Evolutionary conservation across 148 eudicot species (phyloP).

Genomic region (Fagopyrum tataricum): DNA sequence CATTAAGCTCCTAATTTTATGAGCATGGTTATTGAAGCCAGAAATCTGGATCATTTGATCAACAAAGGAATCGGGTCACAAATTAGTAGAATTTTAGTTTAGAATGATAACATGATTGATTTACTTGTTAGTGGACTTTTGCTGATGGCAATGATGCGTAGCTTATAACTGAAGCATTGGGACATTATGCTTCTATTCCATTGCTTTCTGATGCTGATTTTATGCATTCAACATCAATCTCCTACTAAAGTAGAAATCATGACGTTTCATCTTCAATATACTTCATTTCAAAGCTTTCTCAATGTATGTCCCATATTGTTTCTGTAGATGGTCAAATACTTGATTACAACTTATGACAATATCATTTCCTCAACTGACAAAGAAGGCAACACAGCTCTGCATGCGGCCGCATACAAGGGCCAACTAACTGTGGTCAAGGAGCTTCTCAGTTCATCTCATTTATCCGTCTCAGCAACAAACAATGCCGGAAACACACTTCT

Average conservation of each 20-base stretch:
- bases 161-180: not conserved
- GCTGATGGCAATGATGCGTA: not conserved
- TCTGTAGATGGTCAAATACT: conserved; percentile 59
- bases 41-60: too few species aligned
- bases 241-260: too few species aligned
- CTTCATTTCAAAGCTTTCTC: not conserved
- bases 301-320: not conserved
- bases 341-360: conserved; percentile 44
- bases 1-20: not conserved
- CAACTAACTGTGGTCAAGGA: conserved; percentile 62
- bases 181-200: not conserved
- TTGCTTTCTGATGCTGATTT: not conserved
- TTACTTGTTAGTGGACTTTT: not conserved
- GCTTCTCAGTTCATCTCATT: conserved; percentile 55
- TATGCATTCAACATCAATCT: too few species aligned
- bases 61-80: not conserved
- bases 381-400: conserved; percentile 81
- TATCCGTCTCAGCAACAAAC: conserved; percentile 44
- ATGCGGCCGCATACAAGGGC: conserved; percentile 79
- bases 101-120: not conserved
- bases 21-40: not conserved
- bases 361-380: conserved; percentile 60
- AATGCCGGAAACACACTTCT: conserved; percentile 72
- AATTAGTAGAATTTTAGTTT: not conserved
- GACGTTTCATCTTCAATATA: not conserved